Base-by-base conservation (phyloP, 495 filamentous ascomycete species). In the Pyrenula aspistea region DNA sequence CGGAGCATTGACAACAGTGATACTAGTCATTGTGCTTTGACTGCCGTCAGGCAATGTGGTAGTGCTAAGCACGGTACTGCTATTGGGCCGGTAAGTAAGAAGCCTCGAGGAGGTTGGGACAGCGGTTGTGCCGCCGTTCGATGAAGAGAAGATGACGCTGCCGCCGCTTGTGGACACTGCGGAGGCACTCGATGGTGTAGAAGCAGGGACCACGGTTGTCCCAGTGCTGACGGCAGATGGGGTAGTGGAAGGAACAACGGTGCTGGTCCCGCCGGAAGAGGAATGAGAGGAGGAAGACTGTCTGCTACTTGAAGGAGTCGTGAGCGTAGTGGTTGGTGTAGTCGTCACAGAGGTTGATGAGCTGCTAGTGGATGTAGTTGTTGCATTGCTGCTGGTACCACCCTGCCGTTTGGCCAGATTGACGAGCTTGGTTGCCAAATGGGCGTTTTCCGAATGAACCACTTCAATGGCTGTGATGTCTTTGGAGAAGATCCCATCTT, bases 41-140 rank as follows among this genome's bases (percentile, higher is more conserved):
- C 65, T 68, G 51, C 76, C 89, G 63, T 97, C 86, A 22, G 92
- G 79, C 1, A 91, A 82, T 57, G 86, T 89, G 65, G 83, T 83
- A 49, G 70, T 75, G 49, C 65, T 69, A 54, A 71, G 61, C 63
- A 61, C 65, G 53, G 62, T 64, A 12, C 59, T 62, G 24, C 63
- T 67, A 55, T 69, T 61, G 22, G 73, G 65, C 23, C 64, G 0
- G 62, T 59, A 15, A 62, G 42, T 24, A 58, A 54, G 25, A 73
- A 55, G 48, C 69, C 61, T n/a, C 65, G 62, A 2, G 70, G 70
- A 64, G 22, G 68, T 59, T 10, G 67, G 62, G 22, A 61, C 55
- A 2, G 69, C 62, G 11, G 66, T 61, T 3, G 71, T 60, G 24
- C 64, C 62, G 24, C 63, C 63, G 52, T 19, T 25, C 22, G 24